A percentile compares a stretch with the other conserved stretches of the same genome.
Evolutionary conservation across 257 asterid species (phyloP).

Genomic region (Jacaranda copaia): DNA sequence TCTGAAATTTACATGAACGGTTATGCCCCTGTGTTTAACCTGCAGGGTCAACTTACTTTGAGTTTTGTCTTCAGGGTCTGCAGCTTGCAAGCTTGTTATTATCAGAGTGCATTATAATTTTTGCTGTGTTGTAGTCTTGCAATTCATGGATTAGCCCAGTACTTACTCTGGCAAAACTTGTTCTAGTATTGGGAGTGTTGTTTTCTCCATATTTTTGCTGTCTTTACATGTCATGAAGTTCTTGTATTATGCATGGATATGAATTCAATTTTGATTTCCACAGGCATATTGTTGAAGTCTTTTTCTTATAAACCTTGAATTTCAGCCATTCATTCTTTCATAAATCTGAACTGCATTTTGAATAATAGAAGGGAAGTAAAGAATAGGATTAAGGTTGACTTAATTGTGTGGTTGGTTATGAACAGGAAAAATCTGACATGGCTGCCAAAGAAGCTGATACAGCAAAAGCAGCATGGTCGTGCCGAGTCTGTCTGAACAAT

Average conservation of each 20-base stretch:
- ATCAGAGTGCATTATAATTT: background rate
- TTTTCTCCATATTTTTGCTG: background rate
- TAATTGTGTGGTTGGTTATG: constrained; percentile 17
- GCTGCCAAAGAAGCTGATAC: constrained; percentile 96
- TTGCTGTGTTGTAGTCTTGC: background rate
- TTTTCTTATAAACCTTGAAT: background rate
- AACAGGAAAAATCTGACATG: constrained; percentile 80
- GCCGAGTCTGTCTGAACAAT: constrained; percentile 84
- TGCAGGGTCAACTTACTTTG: too few relatives aligned
- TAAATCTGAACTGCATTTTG: background rate
- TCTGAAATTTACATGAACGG: constrained; percentile 4
- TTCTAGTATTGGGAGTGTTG: background rate
- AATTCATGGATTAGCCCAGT: background rate
- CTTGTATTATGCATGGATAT: background rate
- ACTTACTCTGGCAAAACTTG: too few relatives aligned
- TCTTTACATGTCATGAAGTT: background rate
- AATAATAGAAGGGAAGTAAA: background rate
- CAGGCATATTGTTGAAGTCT: background rate
- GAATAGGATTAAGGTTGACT: constrained; percentile 6
- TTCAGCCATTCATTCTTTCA: background rate
- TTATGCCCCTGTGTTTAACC: too few relatives aligned
- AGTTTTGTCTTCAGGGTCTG: too few relatives aligned
- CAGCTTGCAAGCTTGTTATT: too few relatives aligned
- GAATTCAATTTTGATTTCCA: background rate
- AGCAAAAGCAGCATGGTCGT: constrained; percentile 93